Evolutionary conservation across 768 basidiomycete genomes (phyloP).

Genomic region (Rhizopogon sp.): DNA sequence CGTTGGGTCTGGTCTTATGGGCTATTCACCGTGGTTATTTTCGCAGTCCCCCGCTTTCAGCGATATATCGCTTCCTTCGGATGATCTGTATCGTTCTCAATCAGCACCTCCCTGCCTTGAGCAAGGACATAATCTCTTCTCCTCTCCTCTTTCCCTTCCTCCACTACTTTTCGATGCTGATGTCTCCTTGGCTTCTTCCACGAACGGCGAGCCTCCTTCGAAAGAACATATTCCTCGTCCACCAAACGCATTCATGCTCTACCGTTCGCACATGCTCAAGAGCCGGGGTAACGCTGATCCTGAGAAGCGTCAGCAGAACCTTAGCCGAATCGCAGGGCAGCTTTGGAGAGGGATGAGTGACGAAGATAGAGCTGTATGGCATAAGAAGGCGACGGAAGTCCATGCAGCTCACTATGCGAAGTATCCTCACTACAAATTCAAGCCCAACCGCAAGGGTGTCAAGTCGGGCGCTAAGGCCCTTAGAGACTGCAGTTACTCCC

Average conservation of each 20-base stretch:
- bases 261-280: slow-evolving; percentile 47
- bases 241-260: slow-evolving; percentile 55
- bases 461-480: slow-evolving; percentile 11
- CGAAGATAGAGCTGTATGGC: slow-evolving; percentile 32
- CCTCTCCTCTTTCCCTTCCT: background rate
- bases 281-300: slow-evolving; percentile 36
- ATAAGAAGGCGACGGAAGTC: slow-evolving; percentile 21
- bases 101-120: slow-evolving; percentile 8
- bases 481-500: slow-evolving; percentile 13
- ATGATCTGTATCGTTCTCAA: slow-evolving; percentile 3
- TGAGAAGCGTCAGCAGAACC: slow-evolving; percentile 50
- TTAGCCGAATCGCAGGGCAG: slow-evolving; percentile 47
- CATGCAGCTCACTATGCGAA: slow-evolving; percentile 22
- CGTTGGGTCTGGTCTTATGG: background rate
- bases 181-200: background rate
- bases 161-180: background rate
- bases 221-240: slow-evolving; percentile 39
- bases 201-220: background rate
- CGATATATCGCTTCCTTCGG: background rate
- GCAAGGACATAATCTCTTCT: background rate
- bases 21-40: background rate
- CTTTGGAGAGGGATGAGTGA: slow-evolving; percentile 44
- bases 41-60: background rate
- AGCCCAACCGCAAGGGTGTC: slow-evolving; percentile 18
- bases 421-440: slow-evolving; percentile 26